Percentiles rank a stretch among this genome's conserved stretches.
Conservation (phyloP, 1,284 basidiomycete genomes). For the Cronartium quercuum region DNA sequence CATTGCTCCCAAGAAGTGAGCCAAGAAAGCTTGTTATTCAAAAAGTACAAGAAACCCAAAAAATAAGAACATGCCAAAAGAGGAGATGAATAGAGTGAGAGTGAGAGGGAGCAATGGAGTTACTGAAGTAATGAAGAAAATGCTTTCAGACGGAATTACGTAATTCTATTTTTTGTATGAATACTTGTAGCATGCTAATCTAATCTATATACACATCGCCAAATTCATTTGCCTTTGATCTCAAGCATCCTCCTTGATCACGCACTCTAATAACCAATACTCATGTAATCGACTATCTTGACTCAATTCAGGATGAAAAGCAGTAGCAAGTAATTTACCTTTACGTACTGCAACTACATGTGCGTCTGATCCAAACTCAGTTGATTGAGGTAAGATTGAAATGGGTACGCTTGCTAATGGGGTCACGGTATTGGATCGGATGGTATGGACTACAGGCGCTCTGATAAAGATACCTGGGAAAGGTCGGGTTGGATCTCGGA, state of each 20-base stretch:
- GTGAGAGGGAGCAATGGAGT: too few relatives aligned
- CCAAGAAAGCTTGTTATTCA: too few relatives aligned
- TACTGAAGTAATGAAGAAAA: too few relatives aligned
- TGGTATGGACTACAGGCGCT: slow-evolving; percentile 61
- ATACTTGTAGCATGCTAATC: too few relatives aligned
- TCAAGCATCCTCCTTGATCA: neutral
- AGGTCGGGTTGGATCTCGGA: slow-evolving; percentile 59
- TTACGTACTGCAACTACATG: slow-evolving; percentile 80
- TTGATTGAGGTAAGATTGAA: slow-evolving; percentile 49
- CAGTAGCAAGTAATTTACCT: slow-evolving; percentile 75
- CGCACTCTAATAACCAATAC: slow-evolving; percentile 47
- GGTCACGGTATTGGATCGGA: slow-evolving; percentile 24
- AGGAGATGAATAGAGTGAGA: too few relatives aligned
- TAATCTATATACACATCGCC: too few relatives aligned
- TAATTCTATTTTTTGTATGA: too few relatives aligned
- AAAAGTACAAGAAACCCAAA: too few relatives aligned
- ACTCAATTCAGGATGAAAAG: slow-evolving; percentile 91
- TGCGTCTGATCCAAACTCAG: slow-evolving; percentile 54
- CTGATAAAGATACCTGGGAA: slow-evolving; percentile 92
- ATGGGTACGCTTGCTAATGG: slow-evolving; percentile 51
- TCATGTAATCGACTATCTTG: slow-evolving; percentile 81
- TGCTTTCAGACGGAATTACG: too few relatives aligned
- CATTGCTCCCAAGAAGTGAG: too few relatives aligned
- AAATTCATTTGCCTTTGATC: too few relatives aligned
- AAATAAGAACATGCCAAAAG: too few relatives aligned